These are phyloP conservation scores for Phytopythium litorale DNA, from an alignment of 352 stramenopile genomes.

Conservation along the genomic window DNA sequence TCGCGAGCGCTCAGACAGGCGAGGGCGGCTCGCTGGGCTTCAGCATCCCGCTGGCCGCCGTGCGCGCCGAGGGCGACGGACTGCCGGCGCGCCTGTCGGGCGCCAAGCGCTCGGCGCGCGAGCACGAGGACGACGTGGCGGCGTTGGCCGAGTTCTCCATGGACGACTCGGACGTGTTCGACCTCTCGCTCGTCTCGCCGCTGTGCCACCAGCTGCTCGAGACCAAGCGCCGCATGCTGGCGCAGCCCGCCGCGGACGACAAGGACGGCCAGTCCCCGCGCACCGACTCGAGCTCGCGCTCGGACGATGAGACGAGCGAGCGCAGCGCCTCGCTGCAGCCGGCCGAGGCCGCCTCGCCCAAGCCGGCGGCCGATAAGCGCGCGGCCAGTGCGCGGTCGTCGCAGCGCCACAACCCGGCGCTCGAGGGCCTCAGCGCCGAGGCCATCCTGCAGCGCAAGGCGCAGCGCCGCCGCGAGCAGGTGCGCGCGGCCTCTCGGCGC, in stretches of 20 bases:
- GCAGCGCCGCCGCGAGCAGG: constrained; percentile 55
- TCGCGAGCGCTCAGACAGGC: neutral
- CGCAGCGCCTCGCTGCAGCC: neutral
- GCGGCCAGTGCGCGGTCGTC: constrained; percentile 7
- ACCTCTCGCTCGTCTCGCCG: constrained; percentile 21
- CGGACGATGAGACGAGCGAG: constrained; percentile 36
- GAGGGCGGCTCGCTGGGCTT: constrained; percentile 15
- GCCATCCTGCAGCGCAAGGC: constrained; percentile 58
- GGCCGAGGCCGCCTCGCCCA: constrained; percentile 7
- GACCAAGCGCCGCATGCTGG: constrained; percentile 47
- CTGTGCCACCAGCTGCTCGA: constrained; percentile 32
- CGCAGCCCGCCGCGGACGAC: constrained; percentile 10
- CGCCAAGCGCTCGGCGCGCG: constrained; percentile 8
- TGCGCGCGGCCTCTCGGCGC: constrained; percentile 49
- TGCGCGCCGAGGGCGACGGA: constrained; percentile 2
- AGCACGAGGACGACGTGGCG: constrained; percentile 3
- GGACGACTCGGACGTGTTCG: constrained; percentile 6
- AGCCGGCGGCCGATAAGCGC: constrained; percentile 12
- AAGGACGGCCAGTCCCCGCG: constrained; percentile 24
- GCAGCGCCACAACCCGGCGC: constrained; percentile 5
- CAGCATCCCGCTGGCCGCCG: constrained; percentile 20
- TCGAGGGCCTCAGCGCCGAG: constrained; percentile 36
- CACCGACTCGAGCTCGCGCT: constrained; percentile 34
- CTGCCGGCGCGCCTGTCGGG: neutral
- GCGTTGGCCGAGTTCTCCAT: neutral